Evolutionary conservation across 257 asterid genomes (phyloP), one percentile per base, ranked within the genome.

Genomic region (Scutellaria galericulata): DNA sequence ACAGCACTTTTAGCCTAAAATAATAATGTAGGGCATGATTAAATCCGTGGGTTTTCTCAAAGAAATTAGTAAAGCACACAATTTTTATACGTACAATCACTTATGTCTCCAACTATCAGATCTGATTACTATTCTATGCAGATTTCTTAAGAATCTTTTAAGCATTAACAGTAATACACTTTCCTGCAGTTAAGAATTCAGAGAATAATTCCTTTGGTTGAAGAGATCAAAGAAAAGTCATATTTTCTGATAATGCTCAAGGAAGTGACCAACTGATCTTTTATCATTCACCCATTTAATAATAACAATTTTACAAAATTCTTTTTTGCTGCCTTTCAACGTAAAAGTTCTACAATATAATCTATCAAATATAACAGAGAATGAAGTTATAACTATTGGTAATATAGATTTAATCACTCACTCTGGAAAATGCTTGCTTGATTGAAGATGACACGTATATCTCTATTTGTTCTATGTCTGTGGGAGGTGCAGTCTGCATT

Each of bases 381-480:
- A 31, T 70, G 12, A 52, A 71, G 37, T 75, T 18, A 72, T 12
- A 50, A 74, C 20, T 40, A 50, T 64, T 64, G 63, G 64, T 44
- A 54, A 51, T 66, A 73, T 56, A 70, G 75, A 70, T 58, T 47
- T 41, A 68, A 79, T 51, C 65, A 76, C 86, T 80, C 81, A 94
- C 99, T 84, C 96, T 86, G 41, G 88, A 72, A 77, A 87, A 94
- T 75, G 99, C 96, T 79, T 78, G 86, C 83, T 89, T 94, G 6
- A 84, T 77, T 51, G 99, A 94, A 75, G 97, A 91, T 66, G 88
- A 81, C 71, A 91, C 91, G 61, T 94, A 94, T 13, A 74, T 76
- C 83, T 91, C 99, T 72, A 94, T 87, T 83, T 94, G 99, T 87
- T 91, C 99, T 52, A 71, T 75, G 70, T 86, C 97, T 31, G 97